Evolutionary conservation across 1,139 yeast genomes (phyloP).

Genomic region (Candida pseudoviswanathii): DNA sequence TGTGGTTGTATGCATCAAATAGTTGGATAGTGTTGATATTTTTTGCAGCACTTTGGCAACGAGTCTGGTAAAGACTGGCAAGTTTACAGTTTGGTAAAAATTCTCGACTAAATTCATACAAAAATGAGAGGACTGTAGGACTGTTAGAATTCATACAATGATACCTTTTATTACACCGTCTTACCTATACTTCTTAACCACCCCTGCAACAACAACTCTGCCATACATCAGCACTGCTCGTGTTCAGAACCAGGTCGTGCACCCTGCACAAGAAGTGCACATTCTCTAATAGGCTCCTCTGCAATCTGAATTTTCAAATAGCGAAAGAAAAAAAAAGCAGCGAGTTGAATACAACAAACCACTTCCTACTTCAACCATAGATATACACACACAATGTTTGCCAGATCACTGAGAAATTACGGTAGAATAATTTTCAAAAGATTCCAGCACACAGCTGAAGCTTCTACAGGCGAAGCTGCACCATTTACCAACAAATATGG

Average conservation of each 20-base stretch:
- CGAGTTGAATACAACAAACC: slow-evolving; percentile 3
- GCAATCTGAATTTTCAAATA: slow-evolving; percentile 1
- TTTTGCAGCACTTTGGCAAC: slow-evolving; percentile 2
- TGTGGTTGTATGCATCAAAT: background rate
- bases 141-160: no score
- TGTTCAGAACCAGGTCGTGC: background rate
- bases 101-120: no score
- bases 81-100: no score
- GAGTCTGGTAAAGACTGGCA: background rate
- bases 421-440: slow-evolving; percentile 22
- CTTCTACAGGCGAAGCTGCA: slow-evolving; percentile 25
- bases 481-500: slow-evolving; percentile 44
- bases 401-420: slow-evolving; percentile 27
- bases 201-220: no score
- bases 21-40: background rate
- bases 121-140: no score
- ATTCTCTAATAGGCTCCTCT: background rate
- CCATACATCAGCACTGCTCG: no score
- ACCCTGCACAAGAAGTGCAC: background rate
- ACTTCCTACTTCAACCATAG: background rate
- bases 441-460: slow-evolving; percentile 35
- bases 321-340: slow-evolving; percentile 3
- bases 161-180: no score
- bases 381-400: slow-evolving; percentile 23
- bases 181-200: no score